Conservation (phyloP, 2,329 filamentous ascomycete species). For the Exophiala sp. region DNA sequence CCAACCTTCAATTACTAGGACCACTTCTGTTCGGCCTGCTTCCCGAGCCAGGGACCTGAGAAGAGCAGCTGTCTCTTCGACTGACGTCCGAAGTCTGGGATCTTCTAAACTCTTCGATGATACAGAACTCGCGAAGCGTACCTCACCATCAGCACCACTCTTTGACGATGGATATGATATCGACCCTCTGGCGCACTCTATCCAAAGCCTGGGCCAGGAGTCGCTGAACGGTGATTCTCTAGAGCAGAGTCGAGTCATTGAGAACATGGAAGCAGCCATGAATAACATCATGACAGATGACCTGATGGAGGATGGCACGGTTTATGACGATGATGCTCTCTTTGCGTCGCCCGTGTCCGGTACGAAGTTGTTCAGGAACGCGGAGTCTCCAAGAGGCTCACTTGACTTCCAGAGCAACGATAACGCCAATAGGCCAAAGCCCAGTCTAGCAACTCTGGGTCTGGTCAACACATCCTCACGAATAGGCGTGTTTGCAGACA, state of each 20-base stretch:
- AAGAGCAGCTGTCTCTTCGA: conserved; percentile 59
- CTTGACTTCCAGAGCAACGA: conserved; percentile 53
- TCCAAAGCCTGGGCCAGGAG: conserved; percentile 75
- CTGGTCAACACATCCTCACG: conserved; percentile 83
- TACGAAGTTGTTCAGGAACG: conserved; percentile 54
- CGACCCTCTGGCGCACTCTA: conserved; percentile 71
- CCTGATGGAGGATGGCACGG: conserved; percentile 43
- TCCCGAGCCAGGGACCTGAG: conserved; percentile 52
- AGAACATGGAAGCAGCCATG: conserved; percentile 88
- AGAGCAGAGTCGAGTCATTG: conserved; percentile 75
- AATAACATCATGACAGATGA: conserved; percentile 88
- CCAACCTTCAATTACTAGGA: conserved; percentile 45
- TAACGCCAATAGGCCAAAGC: conserved; percentile 59
- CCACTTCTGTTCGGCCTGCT: conserved; percentile 44
- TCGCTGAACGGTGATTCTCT: conserved; percentile 49
- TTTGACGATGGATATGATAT: conserved; percentile 76
- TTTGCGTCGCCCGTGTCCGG: conserved; percentile 44
- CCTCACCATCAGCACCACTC: conserved; percentile 47
- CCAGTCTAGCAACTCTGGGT: conserved; percentile 85
- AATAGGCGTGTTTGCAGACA: conserved; percentile 84
- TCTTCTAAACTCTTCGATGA: conserved; percentile 45
- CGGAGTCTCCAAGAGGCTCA: conserved; percentile 60
- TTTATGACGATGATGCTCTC: conserved; percentile 37
- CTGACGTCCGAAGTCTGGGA: conserved; percentile 50
- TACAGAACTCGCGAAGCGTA: conserved; percentile 30